A percentile compares a stretch with the other conserved stretches of the same genome.
Evolutionary conservation across 768 basidiomycete species (phyloP).

Genomic region (Leucocoprinus sp.): DNA sequence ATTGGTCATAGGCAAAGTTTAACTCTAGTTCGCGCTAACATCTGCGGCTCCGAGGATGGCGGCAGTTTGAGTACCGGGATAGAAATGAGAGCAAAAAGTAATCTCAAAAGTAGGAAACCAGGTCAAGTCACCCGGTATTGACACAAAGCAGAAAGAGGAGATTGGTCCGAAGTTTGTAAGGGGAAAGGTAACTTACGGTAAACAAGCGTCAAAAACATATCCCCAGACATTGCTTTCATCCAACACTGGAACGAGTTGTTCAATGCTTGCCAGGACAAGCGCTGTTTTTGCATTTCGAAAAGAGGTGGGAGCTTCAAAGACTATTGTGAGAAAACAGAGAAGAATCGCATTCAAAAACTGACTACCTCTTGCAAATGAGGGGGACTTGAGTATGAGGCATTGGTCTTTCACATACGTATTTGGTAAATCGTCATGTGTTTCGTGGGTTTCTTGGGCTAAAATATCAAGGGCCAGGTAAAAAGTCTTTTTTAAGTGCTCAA

Average conservation of each 20-base stretch:
- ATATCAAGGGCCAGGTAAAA: conserved; percentile 78
- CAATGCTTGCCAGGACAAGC: conserved; percentile 65
- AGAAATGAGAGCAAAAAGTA: no score
- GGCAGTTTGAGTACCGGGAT: no score
- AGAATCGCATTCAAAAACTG: background rate
- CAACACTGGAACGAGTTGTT: conserved; percentile 66
- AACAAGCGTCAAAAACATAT: conserved; percentile 50
- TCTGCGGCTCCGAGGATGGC: no score
- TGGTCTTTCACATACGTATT: conserved; percentile 23
- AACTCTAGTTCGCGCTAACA: no score
- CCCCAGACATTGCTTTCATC: conserved; percentile 43
- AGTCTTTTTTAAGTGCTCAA: conserved; percentile 63
- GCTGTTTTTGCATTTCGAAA: conserved; percentile 36
- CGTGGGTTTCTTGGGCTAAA: conserved; percentile 31
- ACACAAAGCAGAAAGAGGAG: conserved; percentile 4
- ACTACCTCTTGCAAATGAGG: conserved; percentile 17
- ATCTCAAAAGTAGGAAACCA: conserved; percentile 3
- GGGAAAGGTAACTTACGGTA: conserved; percentile 43
- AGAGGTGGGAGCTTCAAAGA: conserved; percentile 5
- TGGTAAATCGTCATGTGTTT: conserved; percentile 15
- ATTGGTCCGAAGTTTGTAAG: no score
- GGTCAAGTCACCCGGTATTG: no score
- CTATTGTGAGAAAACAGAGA: background rate
- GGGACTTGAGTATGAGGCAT: conserved; percentile 19
- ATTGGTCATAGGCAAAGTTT: no score